These are phyloP conservation scores for Podaxis sp. DNA, from an alignment of 768 basidiomycete species.

Conservation along the genomic window DNA sequence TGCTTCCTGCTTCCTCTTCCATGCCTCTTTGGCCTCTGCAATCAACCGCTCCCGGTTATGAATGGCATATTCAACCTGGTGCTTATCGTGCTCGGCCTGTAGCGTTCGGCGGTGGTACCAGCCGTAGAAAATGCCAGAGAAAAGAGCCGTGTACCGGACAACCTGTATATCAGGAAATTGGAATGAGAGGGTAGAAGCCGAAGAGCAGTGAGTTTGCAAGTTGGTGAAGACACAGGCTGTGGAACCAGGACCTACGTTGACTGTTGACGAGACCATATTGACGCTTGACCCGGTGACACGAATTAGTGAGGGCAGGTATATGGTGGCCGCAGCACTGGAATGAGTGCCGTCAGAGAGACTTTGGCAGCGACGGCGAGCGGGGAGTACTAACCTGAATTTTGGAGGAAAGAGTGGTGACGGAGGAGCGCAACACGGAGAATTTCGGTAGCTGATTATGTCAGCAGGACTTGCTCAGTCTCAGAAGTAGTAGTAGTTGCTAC, in stretches of 20 bases:
- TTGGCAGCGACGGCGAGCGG: background rate
- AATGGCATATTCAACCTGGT: slow-evolving; percentile 68
- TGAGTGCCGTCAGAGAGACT: background rate
- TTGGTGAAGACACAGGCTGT: slow-evolving; percentile 2
- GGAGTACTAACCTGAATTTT: slow-evolving; percentile 29
- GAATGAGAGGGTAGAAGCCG: background rate
- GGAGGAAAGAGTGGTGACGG: slow-evolving; percentile 21
- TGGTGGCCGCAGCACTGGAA: slow-evolving; percentile 19
- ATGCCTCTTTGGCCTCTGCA: slow-evolving; percentile 85
- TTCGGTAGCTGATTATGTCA: slow-evolving; percentile 41
- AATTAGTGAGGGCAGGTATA: slow-evolving; percentile 23
- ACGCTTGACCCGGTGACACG: slow-evolving; percentile 24
- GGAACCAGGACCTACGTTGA: slow-evolving; percentile 53
- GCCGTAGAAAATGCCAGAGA: slow-evolving; percentile 86
- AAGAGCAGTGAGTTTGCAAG: slow-evolving; percentile 4
- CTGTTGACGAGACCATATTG: slow-evolving; percentile 67
- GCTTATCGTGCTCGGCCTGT: slow-evolving; percentile 73
- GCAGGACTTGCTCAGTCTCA: slow-evolving; percentile 6
- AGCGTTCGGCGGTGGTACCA: slow-evolving; percentile 89
- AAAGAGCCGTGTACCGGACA: slow-evolving; percentile 88
- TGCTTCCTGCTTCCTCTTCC: slow-evolving; percentile 70
- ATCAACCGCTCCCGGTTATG: slow-evolving; percentile 76
- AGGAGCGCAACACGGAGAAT: slow-evolving; percentile 32
- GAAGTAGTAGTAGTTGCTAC: no score
- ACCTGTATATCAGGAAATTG: slow-evolving; percentile 48